These are phyloP conservation scores for Vigna angularis DNA, from an alignment of 306 rosid genomes.

Conservation along the genomic window DNA sequence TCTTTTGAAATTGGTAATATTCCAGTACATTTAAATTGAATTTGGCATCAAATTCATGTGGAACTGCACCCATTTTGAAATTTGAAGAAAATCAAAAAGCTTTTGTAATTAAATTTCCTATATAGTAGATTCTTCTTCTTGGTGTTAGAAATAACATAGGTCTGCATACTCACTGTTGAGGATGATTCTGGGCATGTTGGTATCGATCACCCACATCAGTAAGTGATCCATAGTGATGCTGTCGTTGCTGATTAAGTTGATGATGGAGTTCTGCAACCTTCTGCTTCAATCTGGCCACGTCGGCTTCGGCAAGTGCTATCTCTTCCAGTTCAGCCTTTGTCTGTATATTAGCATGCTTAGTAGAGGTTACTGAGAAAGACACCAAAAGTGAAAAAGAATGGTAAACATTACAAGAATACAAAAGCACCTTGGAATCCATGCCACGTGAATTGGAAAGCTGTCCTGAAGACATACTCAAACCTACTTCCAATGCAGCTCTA, in stretches of 20 bases:
- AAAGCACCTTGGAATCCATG: constrained; percentile 93
- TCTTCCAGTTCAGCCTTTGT: constrained; percentile 99
- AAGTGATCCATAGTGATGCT: constrained; percentile 91
- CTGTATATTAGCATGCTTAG: constrained; percentile 58
- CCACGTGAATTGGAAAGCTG: constrained; percentile 84
- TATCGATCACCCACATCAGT: constrained; percentile 86
- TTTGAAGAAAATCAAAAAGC: constrained; percentile 21
- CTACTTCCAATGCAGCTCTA: constrained; percentile 98
- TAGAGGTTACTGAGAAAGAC: constrained; percentile 46
- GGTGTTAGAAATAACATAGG: constrained; percentile 16
- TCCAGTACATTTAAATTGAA: constrained; percentile 14
- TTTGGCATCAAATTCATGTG: constrained; percentile 14
- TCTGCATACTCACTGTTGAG: constrained; percentile 84
- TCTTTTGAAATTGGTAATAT: constrained; percentile 22
- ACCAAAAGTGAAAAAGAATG: constrained; percentile 15
- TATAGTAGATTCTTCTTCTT: not conserved
- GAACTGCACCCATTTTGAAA: constrained; percentile 19
- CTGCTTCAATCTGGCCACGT: constrained; percentile 97
- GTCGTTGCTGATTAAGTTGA: constrained; percentile 96
- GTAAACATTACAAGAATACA: constrained; percentile 21
- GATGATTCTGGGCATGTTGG: constrained; percentile 79
- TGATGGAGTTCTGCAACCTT: constrained; percentile 99
- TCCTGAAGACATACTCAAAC: constrained; percentile 97
- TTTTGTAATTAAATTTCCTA: not conserved
- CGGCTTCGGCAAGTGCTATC: constrained; percentile 99